Percentiles rank a stretch among this genome's conserved stretches.
These are phyloP conservation scores for Durio zibethinus DNA, from an alignment of 345 rosid genomes.

Conservation along the genomic window DNA sequence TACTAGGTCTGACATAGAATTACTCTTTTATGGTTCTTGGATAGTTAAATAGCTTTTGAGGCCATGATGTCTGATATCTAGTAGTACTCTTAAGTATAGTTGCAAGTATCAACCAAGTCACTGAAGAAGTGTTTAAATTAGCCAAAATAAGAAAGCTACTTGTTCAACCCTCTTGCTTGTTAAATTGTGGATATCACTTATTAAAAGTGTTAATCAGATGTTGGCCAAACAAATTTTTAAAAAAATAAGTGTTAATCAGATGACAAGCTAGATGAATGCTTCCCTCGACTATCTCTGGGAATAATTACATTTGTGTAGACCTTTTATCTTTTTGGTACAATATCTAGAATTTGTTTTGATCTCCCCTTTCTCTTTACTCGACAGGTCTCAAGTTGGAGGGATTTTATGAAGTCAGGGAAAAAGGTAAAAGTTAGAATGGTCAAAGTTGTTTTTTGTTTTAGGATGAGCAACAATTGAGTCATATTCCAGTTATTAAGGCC, in stretches of 20 bases:
- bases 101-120: not conserved
- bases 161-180: not conserved
- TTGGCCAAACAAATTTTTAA: too few species aligned
- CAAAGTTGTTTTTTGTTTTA: conserved; percentile 42
- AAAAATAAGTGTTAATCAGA: too few species aligned
- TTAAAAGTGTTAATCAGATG: not conserved
- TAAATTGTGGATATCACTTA: not conserved
- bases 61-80: not conserved
- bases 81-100: not conserved
- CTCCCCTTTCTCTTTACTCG: conserved; percentile 36
- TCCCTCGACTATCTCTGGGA: not conserved
- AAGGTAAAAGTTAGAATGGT: conserved; percentile 33
- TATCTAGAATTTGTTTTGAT: not conserved
- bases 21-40: not conserved
- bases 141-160: not conserved
- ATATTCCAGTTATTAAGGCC: not conserved
- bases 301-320: not conserved
- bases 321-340: not conserved
- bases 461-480: not conserved
- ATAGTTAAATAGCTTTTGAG: not conserved
- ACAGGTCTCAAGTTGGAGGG: conserved; percentile 22
- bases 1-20: not conserved
- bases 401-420: conserved; percentile 16
- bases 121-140: not conserved
- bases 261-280: not conserved